phyloP scores from a whole-genome alignment of 805 yeast genomes.

The Suhomyces emberorum region DNA sequence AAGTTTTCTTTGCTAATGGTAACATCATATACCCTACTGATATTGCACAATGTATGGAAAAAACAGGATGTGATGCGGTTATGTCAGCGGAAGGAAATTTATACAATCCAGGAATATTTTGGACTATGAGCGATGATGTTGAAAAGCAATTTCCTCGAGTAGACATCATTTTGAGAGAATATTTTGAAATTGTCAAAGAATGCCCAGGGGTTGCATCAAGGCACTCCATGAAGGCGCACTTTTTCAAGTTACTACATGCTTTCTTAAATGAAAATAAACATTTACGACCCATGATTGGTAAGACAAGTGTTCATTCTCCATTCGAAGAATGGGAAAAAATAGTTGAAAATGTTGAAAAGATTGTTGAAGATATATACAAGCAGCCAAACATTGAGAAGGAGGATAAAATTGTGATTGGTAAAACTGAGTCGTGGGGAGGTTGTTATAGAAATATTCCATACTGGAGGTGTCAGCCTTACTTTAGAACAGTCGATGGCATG shows the following conservation, averaged over 20 bases:
- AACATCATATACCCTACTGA: constrained; percentile 90
- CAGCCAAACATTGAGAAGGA: constrained; percentile 49
- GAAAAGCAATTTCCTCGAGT: constrained; percentile 81
- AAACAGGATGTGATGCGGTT: constrained; percentile 78
- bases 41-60: constrained; percentile 61
- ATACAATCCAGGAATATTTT: constrained; percentile 89
- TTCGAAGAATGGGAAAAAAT: constrained; percentile 45
- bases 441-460: constrained; percentile 77
- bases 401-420: constrained; percentile 58
- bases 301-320: constrained; percentile 37
- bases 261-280: constrained; percentile 76
- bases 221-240: constrained; percentile 85
- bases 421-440: constrained; percentile 71
- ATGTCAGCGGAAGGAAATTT: constrained; percentile 98
- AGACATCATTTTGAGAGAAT: constrained; percentile 78
- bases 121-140: constrained; percentile 46
- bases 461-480: constrained; percentile 96
- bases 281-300: constrained; percentile 69
- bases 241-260: constrained; percentile 82
- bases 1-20: constrained; percentile 93
- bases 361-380: constrained; percentile 55
- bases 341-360: constrained; percentile 63
- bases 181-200: constrained; percentile 72
- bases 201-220: constrained; percentile 70
- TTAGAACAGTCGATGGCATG: constrained; percentile 82